Conservation (phyloP, 2,329 filamentous ascomycete species). For the Scedosporium minutisporum region DNA sequence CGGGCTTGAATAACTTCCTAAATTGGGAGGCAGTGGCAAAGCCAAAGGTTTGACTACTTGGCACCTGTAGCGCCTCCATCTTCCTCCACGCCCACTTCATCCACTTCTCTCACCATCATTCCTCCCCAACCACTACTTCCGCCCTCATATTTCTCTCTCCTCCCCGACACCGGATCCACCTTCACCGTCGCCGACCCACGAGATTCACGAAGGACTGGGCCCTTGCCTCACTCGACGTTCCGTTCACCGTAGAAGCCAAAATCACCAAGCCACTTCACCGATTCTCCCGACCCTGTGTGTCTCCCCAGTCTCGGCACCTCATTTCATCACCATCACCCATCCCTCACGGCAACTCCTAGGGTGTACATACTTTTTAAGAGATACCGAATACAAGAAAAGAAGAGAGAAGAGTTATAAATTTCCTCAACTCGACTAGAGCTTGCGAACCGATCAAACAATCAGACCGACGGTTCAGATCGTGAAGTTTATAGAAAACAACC, state of each 20-base stretch:
- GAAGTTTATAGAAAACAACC: neutral
- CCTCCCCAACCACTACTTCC: slow-evolving; percentile 17
- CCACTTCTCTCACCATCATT: slow-evolving; percentile 23
- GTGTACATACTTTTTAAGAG: slow-evolving; percentile 7
- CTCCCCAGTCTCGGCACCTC: slow-evolving; percentile 4
- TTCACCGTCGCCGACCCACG: slow-evolving; percentile 2
- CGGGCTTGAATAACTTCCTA: neutral
- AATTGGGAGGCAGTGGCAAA: slow-evolving; percentile 1
- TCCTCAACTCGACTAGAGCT: neutral
- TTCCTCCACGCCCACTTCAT: slow-evolving; percentile 20
- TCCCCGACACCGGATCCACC: slow-evolving; percentile 9
- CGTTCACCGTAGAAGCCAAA: slow-evolving; percentile 5
- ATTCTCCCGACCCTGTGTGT: slow-evolving; percentile 4
- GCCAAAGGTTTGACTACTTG: slow-evolving; percentile 7
- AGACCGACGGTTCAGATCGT: neutral
- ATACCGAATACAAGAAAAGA: slow-evolving; percentile 7
- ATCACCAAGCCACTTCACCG: slow-evolving; percentile 5
- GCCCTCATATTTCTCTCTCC: slow-evolving; percentile 13
- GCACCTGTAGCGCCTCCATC: slow-evolving; percentile 4
- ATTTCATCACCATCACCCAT: slow-evolving; percentile 6
- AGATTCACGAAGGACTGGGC: slow-evolving; percentile 6
- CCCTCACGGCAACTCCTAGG: slow-evolving; percentile 4
- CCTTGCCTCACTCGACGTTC: neutral
- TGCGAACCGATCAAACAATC: neutral
- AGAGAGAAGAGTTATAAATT: neutral